Conservation (phyloP, 768 basidiomycete genomes). For the Phaeotremella fagi region DNA sequence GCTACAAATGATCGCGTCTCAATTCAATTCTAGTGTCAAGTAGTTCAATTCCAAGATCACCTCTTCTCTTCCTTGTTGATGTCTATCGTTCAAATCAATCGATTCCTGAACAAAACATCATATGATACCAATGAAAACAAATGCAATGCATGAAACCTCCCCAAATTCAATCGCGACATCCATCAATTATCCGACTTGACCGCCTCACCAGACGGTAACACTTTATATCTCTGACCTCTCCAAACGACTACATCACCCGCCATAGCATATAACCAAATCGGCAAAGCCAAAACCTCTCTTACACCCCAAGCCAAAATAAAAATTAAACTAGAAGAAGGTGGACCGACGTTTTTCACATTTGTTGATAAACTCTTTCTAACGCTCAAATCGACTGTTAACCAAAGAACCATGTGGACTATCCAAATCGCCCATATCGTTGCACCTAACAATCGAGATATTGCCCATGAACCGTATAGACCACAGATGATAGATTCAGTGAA, state of each 20-base stretch:
- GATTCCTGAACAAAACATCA: no score
- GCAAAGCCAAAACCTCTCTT: slow-evolving; percentile 77
- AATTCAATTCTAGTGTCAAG: no score
- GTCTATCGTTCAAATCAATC: no score
- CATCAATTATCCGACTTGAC: slow-evolving; percentile 30
- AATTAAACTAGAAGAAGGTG: slow-evolving; percentile 50
- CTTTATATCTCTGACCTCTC: slow-evolving; percentile 75
- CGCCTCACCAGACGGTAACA: slow-evolving; percentile 70
- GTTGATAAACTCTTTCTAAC: slow-evolving; percentile 73
- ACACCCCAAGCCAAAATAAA: slow-evolving; percentile 74
- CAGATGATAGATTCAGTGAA: slow-evolving; percentile 80
- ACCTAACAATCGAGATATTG: slow-evolving; percentile 52
- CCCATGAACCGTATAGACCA: slow-evolving; percentile 61
- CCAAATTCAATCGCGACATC: no score
- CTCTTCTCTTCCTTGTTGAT: no score
- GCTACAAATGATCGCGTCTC: no score
- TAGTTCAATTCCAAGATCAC: no score
- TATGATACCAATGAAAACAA: no score
- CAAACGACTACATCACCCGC: slow-evolving; percentile 76
- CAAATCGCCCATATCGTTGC: slow-evolving; percentile 49
- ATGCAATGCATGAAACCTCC: no score
- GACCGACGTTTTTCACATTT: slow-evolving; percentile 55
- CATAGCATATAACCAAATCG: slow-evolving; percentile 80
- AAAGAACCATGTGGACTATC: slow-evolving; percentile 56
- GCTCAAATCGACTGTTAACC: slow-evolving; percentile 75